A percentile compares a stretch with the other conserved stretches of the same genome.
Conservation (phyloP, 1,284 basidiomycete genomes). For the Lentinus polychrous region DNA sequence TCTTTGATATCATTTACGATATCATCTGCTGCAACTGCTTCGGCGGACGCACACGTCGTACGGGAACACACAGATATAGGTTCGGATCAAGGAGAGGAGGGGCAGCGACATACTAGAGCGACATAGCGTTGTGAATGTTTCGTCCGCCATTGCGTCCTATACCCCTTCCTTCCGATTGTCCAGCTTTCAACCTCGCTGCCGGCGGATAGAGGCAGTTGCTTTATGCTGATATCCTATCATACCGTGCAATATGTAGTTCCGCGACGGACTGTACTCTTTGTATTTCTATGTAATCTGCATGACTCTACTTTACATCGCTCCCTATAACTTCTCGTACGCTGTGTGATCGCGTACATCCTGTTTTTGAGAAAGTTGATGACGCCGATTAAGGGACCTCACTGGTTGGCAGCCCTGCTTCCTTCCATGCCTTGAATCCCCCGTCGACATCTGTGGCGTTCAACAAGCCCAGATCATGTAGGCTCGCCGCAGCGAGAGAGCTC, state of each 20-base stretch:
- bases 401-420: slow-evolving; percentile 48
- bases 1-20: slow-evolving; percentile 49
- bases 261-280: too few species aligned
- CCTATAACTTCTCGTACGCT: too few species aligned
- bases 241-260: too few species aligned
- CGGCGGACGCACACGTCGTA: slow-evolving; percentile 14
- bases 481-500: slow-evolving; percentile 61
- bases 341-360: too few species aligned
- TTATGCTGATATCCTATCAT: too few species aligned
- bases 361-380: too few species aligned
- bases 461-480: slow-evolving; percentile 60
- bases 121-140: neutral
- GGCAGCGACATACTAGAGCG: slow-evolving; percentile 3
- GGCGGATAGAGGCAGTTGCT: too few species aligned
- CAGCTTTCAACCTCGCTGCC: too few species aligned
- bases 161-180: too few species aligned
- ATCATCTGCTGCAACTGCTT: slow-evolving; percentile 53
- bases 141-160: neutral
- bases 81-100: slow-evolving; percentile 12
- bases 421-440: slow-evolving; percentile 69
- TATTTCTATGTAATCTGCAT: too few species aligned
- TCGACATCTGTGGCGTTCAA: slow-evolving; percentile 68
- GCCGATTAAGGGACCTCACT: too few species aligned
- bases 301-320: too few species aligned
- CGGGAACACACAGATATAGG: slow-evolving; percentile 14